A percentile compares a stretch with the other conserved stretches of the same genome.
Evolutionary conservation across 192 early-diverging fungal genomes (phyloP).

Genomic region (Nowakowskiella sp.): DNA sequence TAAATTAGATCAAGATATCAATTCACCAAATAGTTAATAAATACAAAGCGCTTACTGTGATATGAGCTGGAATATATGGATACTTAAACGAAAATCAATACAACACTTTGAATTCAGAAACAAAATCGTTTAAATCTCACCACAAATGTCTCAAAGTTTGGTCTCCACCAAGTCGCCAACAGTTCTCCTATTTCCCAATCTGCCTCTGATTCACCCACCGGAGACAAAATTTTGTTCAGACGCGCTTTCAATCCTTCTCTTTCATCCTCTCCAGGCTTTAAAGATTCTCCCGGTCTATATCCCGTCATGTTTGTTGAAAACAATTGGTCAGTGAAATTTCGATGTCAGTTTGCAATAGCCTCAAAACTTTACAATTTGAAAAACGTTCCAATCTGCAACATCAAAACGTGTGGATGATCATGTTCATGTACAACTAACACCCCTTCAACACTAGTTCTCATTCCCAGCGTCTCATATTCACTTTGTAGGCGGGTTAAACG

Average conservation of each 20-base stretch:
- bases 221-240: slow-evolving; percentile 53
- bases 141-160: slow-evolving; percentile 70
- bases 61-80: slow-evolving; percentile 70
- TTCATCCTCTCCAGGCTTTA: slow-evolving; percentile 70
- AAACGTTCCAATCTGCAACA: slow-evolving; percentile 67
- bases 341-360: neutral
- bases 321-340: neutral
- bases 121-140: slow-evolving; percentile 28
- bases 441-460: slow-evolving; percentile 62
- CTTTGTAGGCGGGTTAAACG: slow-evolving; percentile 50
- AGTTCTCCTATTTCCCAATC: slow-evolving; percentile 73
- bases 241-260: slow-evolving; percentile 57
- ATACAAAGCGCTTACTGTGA: slow-evolving; percentile 36
- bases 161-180: slow-evolving; percentile 63
- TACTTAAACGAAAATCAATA: slow-evolving; percentile 38
- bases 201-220: slow-evolving; percentile 19
- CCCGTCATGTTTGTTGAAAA: too few relatives aligned
- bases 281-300: slow-evolving; percentile 62
- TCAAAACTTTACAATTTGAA: slow-evolving; percentile 73
- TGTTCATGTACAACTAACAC: slow-evolving; percentile 72
- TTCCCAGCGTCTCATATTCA: slow-evolving; percentile 59
- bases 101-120: slow-evolving; percentile 5
- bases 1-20: slow-evolving; percentile 11
- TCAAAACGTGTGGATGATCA: slow-evolving; percentile 69
- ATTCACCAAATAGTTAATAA: neutral